These are phyloP conservation scores for Pseudopyrenochaeta lycopersici DNA, from an alignment of 2,329 filamentous ascomycete genomes.

Conservation along the genomic window DNA sequence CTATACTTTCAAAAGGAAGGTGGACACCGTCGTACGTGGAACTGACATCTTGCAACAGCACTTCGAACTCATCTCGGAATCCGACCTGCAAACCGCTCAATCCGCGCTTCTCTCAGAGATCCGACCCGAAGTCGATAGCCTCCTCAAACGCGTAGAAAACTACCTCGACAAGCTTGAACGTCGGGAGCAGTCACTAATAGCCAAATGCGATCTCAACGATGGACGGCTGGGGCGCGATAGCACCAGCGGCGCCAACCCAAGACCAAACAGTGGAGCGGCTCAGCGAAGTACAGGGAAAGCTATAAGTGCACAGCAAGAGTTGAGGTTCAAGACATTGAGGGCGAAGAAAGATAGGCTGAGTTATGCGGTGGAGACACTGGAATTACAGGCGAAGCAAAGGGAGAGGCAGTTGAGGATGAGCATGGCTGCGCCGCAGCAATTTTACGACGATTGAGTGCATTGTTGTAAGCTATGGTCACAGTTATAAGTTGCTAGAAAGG, in stretches of 20 bases:
- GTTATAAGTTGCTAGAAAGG: too few relatives aligned
- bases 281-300: slow-evolving; percentile 39
- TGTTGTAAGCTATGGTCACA: background rate
- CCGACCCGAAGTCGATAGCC: slow-evolving; percentile 80
- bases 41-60: slow-evolving; percentile 63
- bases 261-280: slow-evolving; percentile 31
- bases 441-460: slow-evolving; percentile 39
- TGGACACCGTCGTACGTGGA: too few relatives aligned
- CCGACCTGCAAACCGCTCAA: slow-evolving; percentile 82
- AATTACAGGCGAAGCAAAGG: slow-evolving; percentile 83
- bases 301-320: slow-evolving; percentile 58
- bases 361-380: slow-evolving; percentile 85
- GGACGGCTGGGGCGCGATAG: slow-evolving; percentile 65
- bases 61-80: slow-evolving; percentile 90
- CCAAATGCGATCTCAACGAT: slow-evolving; percentile 83
- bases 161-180: slow-evolving; percentile 84
- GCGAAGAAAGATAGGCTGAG: slow-evolving; percentile 86
- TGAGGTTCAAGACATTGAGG: slow-evolving; percentile 72
- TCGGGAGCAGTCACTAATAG: slow-evolving; percentile 83
- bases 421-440: slow-evolving; percentile 65
- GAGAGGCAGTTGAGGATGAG: slow-evolving; percentile 77
- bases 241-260: slow-evolving; percentile 29
- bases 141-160: slow-evolving; percentile 82
- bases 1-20: background rate
- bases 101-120: slow-evolving; percentile 87